These are phyloP conservation scores for Polygonum aviculare DNA, from an alignment of 148 eudicot genomes.

Conservation along the genomic window DNA sequence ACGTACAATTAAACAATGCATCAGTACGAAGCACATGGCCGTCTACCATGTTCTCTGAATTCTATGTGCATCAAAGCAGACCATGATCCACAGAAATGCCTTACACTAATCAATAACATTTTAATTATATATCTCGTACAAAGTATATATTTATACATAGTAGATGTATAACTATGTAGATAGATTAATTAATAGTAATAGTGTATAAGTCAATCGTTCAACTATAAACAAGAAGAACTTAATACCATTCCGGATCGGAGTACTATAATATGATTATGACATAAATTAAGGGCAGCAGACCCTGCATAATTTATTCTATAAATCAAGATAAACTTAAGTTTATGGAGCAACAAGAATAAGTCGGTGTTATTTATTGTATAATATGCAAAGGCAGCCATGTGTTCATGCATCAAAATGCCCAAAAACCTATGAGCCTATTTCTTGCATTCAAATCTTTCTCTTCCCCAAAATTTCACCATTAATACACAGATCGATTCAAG, in stretches of 20 bases:
- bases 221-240: no score
- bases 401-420: background rate
- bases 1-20: background rate
- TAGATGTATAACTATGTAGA: no score
- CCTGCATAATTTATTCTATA: background rate
- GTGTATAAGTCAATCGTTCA: background rate
- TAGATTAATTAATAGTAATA: background rate
- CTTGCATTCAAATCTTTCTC: conserved; percentile 8
- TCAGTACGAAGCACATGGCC: conserved; percentile 2
- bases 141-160: no score
- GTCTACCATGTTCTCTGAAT: conserved; percentile 5
- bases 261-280: no score
- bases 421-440: conserved; percentile 3
- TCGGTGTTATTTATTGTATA: background rate
- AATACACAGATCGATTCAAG: background rate
- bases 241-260: no score
- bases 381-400: conserved; percentile 2
- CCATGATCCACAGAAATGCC: conserved; percentile 2
- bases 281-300: background rate
- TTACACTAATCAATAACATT: background rate
- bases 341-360: background rate
- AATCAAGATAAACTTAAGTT: background rate
- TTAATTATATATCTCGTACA: background rate
- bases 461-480: conserved; percentile 7
- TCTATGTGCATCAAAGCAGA: conserved; percentile 3